Evolutionary conservation across 169 alveolate genomes (phyloP), one percentile per base, ranked within the genome.

Genomic region (Miamiensis avidus): DNA sequence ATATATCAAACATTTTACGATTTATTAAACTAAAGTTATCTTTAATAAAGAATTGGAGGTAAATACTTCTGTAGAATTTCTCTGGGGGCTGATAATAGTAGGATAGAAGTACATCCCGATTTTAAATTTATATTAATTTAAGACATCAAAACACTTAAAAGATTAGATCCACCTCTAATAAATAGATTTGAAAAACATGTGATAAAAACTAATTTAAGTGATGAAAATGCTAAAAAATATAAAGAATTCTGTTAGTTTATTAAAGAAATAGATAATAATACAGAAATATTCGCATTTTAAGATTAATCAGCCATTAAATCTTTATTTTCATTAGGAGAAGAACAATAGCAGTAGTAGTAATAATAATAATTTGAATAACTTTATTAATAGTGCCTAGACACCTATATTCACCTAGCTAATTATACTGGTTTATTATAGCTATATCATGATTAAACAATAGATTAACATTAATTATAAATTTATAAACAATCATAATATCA

Each of bases 171-270:
- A 15, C 96, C 94, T 29, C 87, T 93, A 64, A 76, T 90, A 76
- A 93, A 90, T 81, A 88, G 94, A 87, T 90, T 93, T 89, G 94
- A 90, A 86, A 93, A 93, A 78, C 94, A 88, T 74, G 28, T 76
- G 11, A 20, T 77, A 0, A 33, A 33, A 25, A 72, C 31, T 77
- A 77, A 77, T 34, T 11, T 49, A 49, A 49, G 20, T 11, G 69
- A 49, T 49, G n/a, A n/a, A n/a, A n/a, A n/a, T n/a, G n/a, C n/a
- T n/a, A 11, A 49, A 11, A 20, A 20, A 49, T 49, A 11, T 49
- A 11, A 11, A 49, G 69, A 49, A 49, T 49, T 49, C 4, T 49
- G 69, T 20, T 49, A 49, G 20, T 49, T 4, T 4, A 20, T 49
- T 4, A 20, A 49, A 11, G 26, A 20, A 49, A 11, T 49, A 49